Evolutionary conservation across 2,329 filamentous ascomycete species (phyloP), one percentile per base, ranked within the genome.

Genomic region (Gnomoniopsis sp.): DNA sequence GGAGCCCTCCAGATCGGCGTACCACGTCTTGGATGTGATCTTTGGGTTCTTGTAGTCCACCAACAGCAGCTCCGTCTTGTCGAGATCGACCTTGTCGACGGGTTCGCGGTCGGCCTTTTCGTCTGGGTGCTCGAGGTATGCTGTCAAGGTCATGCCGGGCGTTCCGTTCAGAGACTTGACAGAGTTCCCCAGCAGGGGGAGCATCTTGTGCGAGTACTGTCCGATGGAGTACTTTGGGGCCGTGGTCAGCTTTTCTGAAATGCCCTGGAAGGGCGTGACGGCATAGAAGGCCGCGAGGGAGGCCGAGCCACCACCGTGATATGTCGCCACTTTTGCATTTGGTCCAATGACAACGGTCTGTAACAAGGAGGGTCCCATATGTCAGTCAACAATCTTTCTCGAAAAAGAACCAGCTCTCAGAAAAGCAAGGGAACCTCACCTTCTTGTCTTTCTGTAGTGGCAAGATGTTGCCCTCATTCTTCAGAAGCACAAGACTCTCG

Each of bases 181-280:
- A 6, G 79, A 71, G 2, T 74, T 73, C 0, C 84, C 83, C 3
- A 88, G 73, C 0, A 85, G 72, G 1, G 86, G 87, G 1, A 88
- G 77, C 62, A 86, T 77, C 66, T 85, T 86, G 71, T 88, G 85
- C 0, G 83, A 85, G 68, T 88, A 86, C 43, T 81, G 82, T 11
- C 87, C 87, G 47, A 87, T 79, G 1, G 82, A 77, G 67, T 84
- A 88, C 1, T 68, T 70, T 0, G 80, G 78, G 6, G 72, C 57
- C 0, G 69, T 70, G 12, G 66, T 69, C 1, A 83, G 72, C 67
- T 83, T 82, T 36, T 76, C 76, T 43, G 78, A 80, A 65, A 92
- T 90, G 7, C 88, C 88, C 58, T 89, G 87, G 26, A 88, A 85
- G 2, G 89, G 89, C 0, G 86, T 90, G 21, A 91, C 79, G 50